Conservation (phyloP, 2,329 filamentous ascomycete species). For the Davidsoniella eucalypti region DNA sequence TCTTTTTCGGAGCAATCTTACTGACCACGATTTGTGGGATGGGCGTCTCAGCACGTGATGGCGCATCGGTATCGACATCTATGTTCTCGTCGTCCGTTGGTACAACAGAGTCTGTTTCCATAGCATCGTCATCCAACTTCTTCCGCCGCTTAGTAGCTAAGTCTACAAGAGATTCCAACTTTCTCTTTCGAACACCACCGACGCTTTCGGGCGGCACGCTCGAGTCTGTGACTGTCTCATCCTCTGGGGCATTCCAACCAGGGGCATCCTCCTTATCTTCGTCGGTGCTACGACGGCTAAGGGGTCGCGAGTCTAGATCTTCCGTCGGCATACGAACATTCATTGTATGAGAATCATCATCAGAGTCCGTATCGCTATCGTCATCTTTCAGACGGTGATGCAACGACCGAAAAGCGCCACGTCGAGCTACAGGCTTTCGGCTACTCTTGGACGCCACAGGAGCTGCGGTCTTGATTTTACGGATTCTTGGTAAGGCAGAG, state of each 20-base stretch:
- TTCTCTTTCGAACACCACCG: conserved; percentile 49
- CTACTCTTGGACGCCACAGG: not conserved
- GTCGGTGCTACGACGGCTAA: conserved; percentile 55
- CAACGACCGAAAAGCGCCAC: conserved; percentile 56
- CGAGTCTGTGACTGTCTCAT: conserved; percentile 55
- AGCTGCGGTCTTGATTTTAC: conserved; percentile 41
- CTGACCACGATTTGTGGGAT: conserved; percentile 20
- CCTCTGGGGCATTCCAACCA: conserved; percentile 34
- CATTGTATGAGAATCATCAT: conserved; percentile 54
- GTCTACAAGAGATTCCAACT: conserved; percentile 33
- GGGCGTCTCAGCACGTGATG: conserved; percentile 32
- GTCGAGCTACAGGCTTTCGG: conserved; percentile 39
- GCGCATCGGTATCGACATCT: conserved; percentile 29
- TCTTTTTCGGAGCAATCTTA: conserved; percentile 40
- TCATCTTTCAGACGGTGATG: conserved; percentile 38
- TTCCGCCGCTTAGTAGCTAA: conserved; percentile 64
- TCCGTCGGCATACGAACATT: conserved; percentile 51
- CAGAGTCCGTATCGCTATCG: conserved; percentile 57
- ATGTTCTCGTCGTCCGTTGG: conserved; percentile 25
- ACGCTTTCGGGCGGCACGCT: conserved; percentile 47
- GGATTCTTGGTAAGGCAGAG: conserved; percentile 55
- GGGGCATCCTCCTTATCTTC: conserved; percentile 38
- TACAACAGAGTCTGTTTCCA: conserved; percentile 43
- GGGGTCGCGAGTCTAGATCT: conserved; percentile 66
- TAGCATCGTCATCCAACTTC: conserved; percentile 64